Evolutionary conservation across 768 basidiomycete species (phyloP).

Genomic region (Mycena rosella): DNA sequence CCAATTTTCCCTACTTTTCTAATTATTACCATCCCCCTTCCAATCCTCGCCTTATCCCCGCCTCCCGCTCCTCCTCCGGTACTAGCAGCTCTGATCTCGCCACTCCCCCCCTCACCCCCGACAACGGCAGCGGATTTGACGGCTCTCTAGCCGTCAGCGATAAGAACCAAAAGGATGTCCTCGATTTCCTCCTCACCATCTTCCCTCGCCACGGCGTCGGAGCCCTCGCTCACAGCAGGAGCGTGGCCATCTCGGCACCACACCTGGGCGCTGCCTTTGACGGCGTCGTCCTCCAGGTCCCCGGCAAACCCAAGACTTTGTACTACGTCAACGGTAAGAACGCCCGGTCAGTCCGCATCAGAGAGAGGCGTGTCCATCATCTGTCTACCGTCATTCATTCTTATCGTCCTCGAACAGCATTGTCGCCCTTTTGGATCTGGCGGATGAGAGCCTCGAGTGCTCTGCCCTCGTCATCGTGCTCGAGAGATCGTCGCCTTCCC

Average conservation of each 20-base stretch:
- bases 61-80: constrained; percentile 59
- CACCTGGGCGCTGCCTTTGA: constrained; percentile 79
- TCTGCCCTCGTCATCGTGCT: constrained; percentile 84
- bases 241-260: constrained; percentile 79
- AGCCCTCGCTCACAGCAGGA: constrained; percentile 79
- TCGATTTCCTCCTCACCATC: constrained; percentile 82
- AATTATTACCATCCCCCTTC: constrained; percentile 33
- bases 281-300: constrained; percentile 82
- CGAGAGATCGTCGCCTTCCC: constrained; percentile 76
- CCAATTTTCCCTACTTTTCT: constrained; percentile 39
- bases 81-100: constrained; percentile 49
- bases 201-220: constrained; percentile 81
- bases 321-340: constrained; percentile 91
- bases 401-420: constrained; percentile 61
- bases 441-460: constrained; percentile 86
- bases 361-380: constrained; percentile 75
- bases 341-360: constrained; percentile 80
- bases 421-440: constrained; percentile 88
- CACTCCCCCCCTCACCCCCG: constrained; percentile 87
- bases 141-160: constrained; percentile 53
- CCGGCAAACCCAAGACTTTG: constrained; percentile 77
- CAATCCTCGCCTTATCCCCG: constrained; percentile 44
- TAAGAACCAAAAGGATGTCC: constrained; percentile 70
- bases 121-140: constrained; percentile 63
- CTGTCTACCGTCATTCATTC: constrained; percentile 7